Evolutionary conservation across 257 asterid genomes (phyloP), one percentile per base, ranked within the genome.

Genomic region (Capsicum pubescens): DNA sequence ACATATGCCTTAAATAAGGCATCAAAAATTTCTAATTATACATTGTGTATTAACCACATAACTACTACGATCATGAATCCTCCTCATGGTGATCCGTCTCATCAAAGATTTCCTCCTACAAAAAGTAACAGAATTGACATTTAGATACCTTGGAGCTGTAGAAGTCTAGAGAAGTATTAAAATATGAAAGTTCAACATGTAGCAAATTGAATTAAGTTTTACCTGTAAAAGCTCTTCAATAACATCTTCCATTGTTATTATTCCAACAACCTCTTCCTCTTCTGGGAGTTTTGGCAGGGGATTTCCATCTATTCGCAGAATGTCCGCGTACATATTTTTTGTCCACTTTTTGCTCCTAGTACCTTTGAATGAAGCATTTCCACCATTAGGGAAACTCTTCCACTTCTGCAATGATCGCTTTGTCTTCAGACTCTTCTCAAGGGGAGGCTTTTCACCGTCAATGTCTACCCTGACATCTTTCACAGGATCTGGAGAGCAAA

Each of bases 141-240:
- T 35, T 44, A 82, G 39, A 81, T 46, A 44, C 17, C 57, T 36
- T 6, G 9, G 11, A 55, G 59, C 6, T 10, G 81, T 19, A 11
- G 0, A 4, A 60, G 52, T 42, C 55, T 3, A 79, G 71, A 7
- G 26, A 26, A 35, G 36, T 42, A 54, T 13, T 15, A 19, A 32
- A 35, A 11, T 9, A 17, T 50, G 56, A 14, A 54, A 56, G 69
- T 4, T 6, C 58, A 9, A 48, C 17, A 46, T 26, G 50, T 64
- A 35, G 48, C 36, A 9, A 55, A 66, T 15, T 39, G 32, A 44
- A 3, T 81, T 48, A 59, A 79, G 54, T 35, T 84, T 66, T 72
- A 94, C 99, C 97, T 95, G 99, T 85, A 95, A 87, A 82, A 95
- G 99, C 92, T 95, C 99, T 87, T 95, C 98, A 35, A 95, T 95